Conservation (phyloP, 495 filamentous ascomycete species). For the Elaphomyces granulatus region DNA sequence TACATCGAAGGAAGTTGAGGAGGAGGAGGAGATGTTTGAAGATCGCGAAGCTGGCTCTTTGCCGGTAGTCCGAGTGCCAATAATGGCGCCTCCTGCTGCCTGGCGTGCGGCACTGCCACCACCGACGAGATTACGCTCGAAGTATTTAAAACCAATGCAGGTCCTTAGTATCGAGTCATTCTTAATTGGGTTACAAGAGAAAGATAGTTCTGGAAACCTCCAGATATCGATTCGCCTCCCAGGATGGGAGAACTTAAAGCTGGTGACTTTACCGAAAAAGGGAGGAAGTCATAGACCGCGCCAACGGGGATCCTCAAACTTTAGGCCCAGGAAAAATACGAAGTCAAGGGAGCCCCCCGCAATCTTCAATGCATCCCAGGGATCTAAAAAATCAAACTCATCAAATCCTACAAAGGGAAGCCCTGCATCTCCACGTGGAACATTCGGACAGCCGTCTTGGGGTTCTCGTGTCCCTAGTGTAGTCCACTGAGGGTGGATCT, state of each 20-base stretch:
- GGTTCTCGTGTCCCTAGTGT: constrained; percentile 10
- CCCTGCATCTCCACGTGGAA: constrained; percentile 17
- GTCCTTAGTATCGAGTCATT: constrained; percentile 27
- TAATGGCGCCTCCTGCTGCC: constrained; percentile 38
- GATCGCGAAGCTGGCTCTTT: constrained; percentile 69
- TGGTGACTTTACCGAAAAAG: constrained; percentile 21
- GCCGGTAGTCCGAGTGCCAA: constrained; percentile 53
- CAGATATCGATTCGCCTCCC: constrained; percentile 24
- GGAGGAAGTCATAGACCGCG: constrained; percentile 11
- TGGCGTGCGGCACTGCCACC: constrained; percentile 33
- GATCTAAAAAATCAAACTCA: constrained; percentile 2
- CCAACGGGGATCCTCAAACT: constrained; percentile 16
- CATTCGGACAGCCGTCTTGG: constrained; percentile 22
- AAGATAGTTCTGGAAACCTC: constrained; percentile 21
- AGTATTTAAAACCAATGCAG: constrained; percentile 26
- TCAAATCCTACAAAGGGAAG: constrained; percentile 15
- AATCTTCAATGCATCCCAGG: constrained; percentile 3
- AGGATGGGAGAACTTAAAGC: constrained; percentile 19
- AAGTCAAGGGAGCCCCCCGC: constrained; percentile 21
- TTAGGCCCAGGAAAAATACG: constrained; percentile 23
- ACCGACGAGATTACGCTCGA: constrained; percentile 19
- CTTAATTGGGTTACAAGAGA: constrained; percentile 21
- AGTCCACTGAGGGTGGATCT: background rate
- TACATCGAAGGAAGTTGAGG: constrained; percentile 49
- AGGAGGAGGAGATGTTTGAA: constrained; percentile 70